These are phyloP conservation scores for Chytriomyces hyalinus DNA, from an alignment of 192 early-diverging fungal species.

Conservation along the genomic window DNA sequence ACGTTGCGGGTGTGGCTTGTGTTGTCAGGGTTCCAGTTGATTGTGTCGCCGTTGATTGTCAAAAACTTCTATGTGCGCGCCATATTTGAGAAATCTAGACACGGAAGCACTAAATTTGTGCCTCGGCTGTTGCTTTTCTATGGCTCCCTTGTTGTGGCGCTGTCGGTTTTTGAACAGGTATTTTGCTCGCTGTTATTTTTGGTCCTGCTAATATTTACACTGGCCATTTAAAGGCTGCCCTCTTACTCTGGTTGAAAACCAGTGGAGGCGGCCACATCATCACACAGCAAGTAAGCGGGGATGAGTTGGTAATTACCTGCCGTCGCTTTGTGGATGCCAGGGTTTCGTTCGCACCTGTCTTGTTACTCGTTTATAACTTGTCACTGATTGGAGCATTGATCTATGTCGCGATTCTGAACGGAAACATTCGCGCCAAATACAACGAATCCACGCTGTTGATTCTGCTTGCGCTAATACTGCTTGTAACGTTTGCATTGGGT, in stretches of 20 bases:
- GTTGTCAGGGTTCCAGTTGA: not conserved
- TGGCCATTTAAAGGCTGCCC: too few relatives aligned
- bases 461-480: not conserved
- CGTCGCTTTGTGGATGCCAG: not conserved
- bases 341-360: not conserved
- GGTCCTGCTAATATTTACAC: too few relatives aligned
- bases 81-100: not conserved
- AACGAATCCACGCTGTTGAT: not conserved
- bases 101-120: not conserved
- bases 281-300: too few relatives aligned
- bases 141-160: too few relatives aligned
- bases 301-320: too few relatives aligned
- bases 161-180: too few relatives aligned
- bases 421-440: constrained; percentile 1
- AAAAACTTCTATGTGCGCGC: not conserved
- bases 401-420: not conserved
- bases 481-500: not conserved
- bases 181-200: too few relatives aligned
- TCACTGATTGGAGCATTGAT: not conserved
- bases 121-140: too few relatives aligned
- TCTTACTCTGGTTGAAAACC: too few relatives aligned
- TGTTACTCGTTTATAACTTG: not conserved
- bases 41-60: not conserved
- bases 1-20: not conserved
- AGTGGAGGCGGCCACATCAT: too few relatives aligned